Base-by-base conservation (phyloP, 2,329 filamentous ascomycete species). In the Fusarium nygamai region DNA sequence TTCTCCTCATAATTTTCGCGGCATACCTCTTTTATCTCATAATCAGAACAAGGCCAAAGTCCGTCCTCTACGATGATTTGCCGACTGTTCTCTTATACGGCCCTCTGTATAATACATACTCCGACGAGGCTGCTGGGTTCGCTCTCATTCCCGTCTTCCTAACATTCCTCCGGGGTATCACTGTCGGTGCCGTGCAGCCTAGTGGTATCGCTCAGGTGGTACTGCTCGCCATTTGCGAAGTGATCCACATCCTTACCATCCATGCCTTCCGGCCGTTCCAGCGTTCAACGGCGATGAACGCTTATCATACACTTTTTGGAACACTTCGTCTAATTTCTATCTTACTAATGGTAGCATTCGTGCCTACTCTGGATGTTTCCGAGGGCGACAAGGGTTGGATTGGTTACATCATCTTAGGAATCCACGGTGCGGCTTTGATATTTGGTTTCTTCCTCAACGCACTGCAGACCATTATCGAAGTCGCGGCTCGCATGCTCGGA, bases 101-200 rank as follows among this genome's bases (percentile, higher is more conserved):
- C 0, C 94, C 96, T 10, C 86, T 99, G 13, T 99, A 99, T 83
- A 99, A 99, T 83, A 99, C 96, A 0, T 98, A 97, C 82, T 96
- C 94, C 31, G 96, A 99, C 81, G 93, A 96, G 81, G 94, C 95
- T 1, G 94, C 96, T 13, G 92, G 94, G 0, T 99, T 97, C 82
- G 95, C 96, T 12, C 88, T 98, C 47, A 91, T 98, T 27, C 95
- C 96, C 2, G 91, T 98, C 22, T 85, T 97, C 39, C 86, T 98
- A 67, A 97, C 93, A 9, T 91, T 97, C 79, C 85, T 98, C 67
- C 92, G 96, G 39, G 96, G 95, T 65, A 91, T 98, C 73, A 94
- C 95, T 27, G 94, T 99, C 76, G 96, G 96, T 36, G 96, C 95
- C 24, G 91, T 98, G 20, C 96, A 99, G 81, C 92, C 94, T 3